phyloP scores from a whole-genome alignment of 164 flowering plant genomes.

The Protea cynaroides region DNA sequence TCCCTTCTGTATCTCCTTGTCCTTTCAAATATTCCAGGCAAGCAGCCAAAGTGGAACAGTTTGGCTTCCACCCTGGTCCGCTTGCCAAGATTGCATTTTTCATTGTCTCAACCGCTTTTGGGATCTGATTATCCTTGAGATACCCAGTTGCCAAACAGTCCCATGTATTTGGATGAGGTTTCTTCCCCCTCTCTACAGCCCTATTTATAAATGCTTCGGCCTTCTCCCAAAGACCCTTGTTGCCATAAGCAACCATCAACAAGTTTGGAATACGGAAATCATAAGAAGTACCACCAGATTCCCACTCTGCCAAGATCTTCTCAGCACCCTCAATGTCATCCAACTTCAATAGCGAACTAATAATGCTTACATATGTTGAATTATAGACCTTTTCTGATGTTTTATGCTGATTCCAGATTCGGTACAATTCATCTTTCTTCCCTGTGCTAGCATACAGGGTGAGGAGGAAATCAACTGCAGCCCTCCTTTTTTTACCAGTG shows the following conservation, averaged over 20 bases:
- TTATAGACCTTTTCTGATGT: slow-evolving; percentile 17
- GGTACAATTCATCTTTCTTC: slow-evolving; percentile 25
- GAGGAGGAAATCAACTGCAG: slow-evolving; percentile 23
- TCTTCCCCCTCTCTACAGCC: slow-evolving; percentile 25
- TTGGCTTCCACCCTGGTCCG: slow-evolving; percentile 23
- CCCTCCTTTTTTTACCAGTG: background rate
- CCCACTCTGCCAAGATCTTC: slow-evolving; percentile 41
- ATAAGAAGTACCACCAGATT: slow-evolving; percentile 13
- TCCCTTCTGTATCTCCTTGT: slow-evolving; percentile 22
- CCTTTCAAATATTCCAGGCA: slow-evolving; percentile 30
- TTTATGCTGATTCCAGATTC: slow-evolving; percentile 36
- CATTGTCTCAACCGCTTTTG: slow-evolving; percentile 38
- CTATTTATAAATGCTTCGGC: slow-evolving; percentile 31
- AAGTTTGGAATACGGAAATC: slow-evolving; percentile 36
- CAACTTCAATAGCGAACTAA: slow-evolving; percentile 31
- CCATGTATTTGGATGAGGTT: slow-evolving; percentile 25
- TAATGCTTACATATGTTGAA: slow-evolving; percentile 25
- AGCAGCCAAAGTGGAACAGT: slow-evolving; percentile 10
- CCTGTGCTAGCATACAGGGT: slow-evolving; percentile 33
- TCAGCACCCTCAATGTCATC: slow-evolving; percentile 44
- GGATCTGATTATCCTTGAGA: slow-evolving; percentile 19
- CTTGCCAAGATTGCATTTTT: slow-evolving; percentile 26
- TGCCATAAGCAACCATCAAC: slow-evolving; percentile 35
- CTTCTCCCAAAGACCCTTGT: slow-evolving; percentile 31
- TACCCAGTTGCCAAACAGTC: slow-evolving; percentile 29